A percentile compares a stretch with the other conserved stretches of the same genome.
Conservation (phyloP, 2,329 filamentous ascomycete species). For the Cordyceps cateniannulata region DNA sequence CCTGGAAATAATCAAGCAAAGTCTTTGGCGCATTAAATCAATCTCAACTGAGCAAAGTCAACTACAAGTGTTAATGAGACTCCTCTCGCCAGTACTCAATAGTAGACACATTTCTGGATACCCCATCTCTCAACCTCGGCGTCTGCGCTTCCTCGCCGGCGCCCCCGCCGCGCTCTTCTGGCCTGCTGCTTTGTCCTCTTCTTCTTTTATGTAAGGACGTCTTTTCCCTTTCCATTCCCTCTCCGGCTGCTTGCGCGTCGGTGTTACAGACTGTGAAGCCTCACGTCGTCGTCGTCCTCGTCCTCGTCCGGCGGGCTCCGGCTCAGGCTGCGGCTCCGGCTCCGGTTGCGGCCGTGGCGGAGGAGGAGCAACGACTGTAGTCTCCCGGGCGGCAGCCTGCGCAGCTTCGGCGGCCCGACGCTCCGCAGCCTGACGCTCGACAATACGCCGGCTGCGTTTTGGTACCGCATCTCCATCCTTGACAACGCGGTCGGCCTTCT, state of each 20-base stretch:
- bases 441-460: neutral
- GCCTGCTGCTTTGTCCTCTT: neutral
- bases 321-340: too few relatives aligned
- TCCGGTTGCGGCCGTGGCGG: too few relatives aligned
- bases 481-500: neutral
- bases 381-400: neutral
- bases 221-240: neutral
- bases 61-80: neutral
- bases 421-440: neutral
- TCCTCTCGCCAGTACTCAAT: neutral
- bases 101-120: neutral
- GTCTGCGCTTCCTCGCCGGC: neutral
- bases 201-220: neutral
- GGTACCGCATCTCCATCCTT: neutral
- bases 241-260: neutral
- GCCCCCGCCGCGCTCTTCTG: neutral
- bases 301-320: too few relatives aligned
- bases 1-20: too few relatives aligned
- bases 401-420: neutral
- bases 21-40: too few relatives aligned
- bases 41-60: neutral
- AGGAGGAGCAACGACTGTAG: neutral
- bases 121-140: neutral
- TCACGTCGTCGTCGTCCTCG: neutral
- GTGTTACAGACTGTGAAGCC: neutral